phyloP scores from a whole-genome alignment of 2,329 filamentous ascomycete genomes.

The Diplodia scrobiculata region DNA sequence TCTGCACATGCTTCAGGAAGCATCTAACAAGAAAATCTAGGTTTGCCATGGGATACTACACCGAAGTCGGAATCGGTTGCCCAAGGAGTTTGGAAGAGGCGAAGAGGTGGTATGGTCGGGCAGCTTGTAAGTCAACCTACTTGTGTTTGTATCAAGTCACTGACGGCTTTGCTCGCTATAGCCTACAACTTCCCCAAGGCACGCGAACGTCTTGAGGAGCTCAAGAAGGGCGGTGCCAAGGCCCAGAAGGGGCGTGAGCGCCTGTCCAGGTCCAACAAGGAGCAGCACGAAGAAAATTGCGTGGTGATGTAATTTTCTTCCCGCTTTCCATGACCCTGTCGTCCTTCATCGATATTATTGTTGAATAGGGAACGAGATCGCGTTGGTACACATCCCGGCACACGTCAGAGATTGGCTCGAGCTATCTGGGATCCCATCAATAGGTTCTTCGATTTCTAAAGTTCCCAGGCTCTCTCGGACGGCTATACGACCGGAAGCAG shows the following conservation, averaged over 20 bases:
- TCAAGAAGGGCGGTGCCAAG: slow-evolving; percentile 77
- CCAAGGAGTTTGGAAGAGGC: slow-evolving; percentile 87
- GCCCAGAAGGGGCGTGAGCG: slow-evolving; percentile 73
- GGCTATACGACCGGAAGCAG: neutral
- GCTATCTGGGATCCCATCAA: neutral
- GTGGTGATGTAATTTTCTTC: slow-evolving; percentile 67
- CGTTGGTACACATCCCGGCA: neutral
- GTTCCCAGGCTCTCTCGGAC: neutral
- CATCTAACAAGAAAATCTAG: neutral
- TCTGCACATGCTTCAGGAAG: no score
- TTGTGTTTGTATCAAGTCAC: no score
- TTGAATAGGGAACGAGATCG: neutral
- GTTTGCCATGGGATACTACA: slow-evolving; percentile 98
- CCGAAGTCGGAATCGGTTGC: slow-evolving; percentile 89
- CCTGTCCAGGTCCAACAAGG: slow-evolving; percentile 78
- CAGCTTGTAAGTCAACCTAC: slow-evolving; percentile 72
- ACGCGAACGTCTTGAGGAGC: slow-evolving; percentile 85
- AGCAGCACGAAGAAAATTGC: slow-evolving; percentile 87
- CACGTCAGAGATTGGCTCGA: neutral
- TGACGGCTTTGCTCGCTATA: slow-evolving; percentile 45
- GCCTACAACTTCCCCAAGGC: slow-evolving; percentile 95
- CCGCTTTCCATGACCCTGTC: neutral
- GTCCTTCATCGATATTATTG: neutral
- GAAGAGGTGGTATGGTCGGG: slow-evolving; percentile 96
- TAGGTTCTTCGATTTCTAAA: neutral